Evolutionary conservation across 768 basidiomycete genomes (phyloP), one percentile per base, ranked within the genome.

Genomic region (Lactarius quietus): DNA sequence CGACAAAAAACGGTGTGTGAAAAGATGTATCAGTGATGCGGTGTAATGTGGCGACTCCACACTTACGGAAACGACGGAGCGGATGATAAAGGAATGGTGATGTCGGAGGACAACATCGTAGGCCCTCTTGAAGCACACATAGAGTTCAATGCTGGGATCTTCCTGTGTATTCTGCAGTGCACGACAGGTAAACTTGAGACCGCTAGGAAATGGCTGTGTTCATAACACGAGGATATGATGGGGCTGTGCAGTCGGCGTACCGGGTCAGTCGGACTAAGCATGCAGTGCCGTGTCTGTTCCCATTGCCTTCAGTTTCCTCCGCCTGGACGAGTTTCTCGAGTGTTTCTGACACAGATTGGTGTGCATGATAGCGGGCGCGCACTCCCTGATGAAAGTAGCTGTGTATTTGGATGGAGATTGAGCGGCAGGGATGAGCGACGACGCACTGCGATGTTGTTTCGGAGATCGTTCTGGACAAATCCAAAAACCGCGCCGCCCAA

Each of bases 391-490:
- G 26, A 26, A 6, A 5, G 26, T 26, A 29, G 38, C 20, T 26
- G 60, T 20, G 28, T 45, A 36, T 54, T 31, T 9, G 59, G 26
- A 53, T 28, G 29, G 3, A 56, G 26, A 12, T n/a, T 35, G 36
- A 28, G 39, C 28, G 51, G 9, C 4, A 45, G 14, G 10, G 60
- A 20, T 23, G 29, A 28, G 23, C 3, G 55, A n/a, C n/a, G 20
- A 77, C 83, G 57, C 69, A 86, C 89, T 65, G 76, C 74, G 43
- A 92, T 85, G 73, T 92, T 91, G 68, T 77, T 82, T 73, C 82
- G 79, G 68, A 92, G 79, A 74, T 92, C 89, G 39, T 80, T 76
- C 73, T 91, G 89, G 7, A 91, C 84, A 71, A 91, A 92, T 52
- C 82, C 83, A 75, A 92, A 91, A 45, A 90, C 81, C 1, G 82